Percentiles rank a stretch among this genome's conserved stretches.
These are phyloP conservation scores for Amanita brunnescens DNA, from an alignment of 768 basidiomycete species.

Conservation along the genomic window DNA sequence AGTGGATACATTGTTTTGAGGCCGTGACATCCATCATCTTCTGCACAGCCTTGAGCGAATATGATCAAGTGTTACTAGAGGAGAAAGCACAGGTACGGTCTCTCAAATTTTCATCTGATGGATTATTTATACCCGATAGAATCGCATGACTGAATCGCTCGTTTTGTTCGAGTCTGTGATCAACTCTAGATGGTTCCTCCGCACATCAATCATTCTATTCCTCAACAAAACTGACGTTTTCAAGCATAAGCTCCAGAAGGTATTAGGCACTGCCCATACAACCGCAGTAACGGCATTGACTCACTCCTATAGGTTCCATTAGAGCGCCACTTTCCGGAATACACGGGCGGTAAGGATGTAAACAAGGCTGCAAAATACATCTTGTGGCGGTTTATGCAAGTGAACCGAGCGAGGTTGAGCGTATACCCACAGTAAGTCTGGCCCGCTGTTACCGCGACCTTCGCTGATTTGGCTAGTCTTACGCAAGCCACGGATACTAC, in stretches of 20 bases:
- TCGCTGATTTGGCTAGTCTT: slow-evolving; percentile 34
- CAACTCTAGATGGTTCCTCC: slow-evolving; percentile 89
- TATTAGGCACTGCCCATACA: slow-evolving; percentile 17
- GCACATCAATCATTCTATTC: slow-evolving; percentile 87
- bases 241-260: slow-evolving; percentile 73
- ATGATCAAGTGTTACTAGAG: slow-evolving; percentile 65
- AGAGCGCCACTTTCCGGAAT: slow-evolving; percentile 80
- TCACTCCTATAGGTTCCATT: slow-evolving; percentile 47
- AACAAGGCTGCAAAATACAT: slow-evolving; percentile 95
- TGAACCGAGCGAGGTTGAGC: slow-evolving; percentile 73
- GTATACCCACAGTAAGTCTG: slow-evolving; percentile 82
- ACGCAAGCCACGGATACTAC: slow-evolving; percentile 87
- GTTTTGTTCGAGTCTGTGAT: slow-evolving; percentile 88
- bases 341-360: slow-evolving; percentile 81
- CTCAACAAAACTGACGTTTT: slow-evolving; percentile 94
- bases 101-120: neutral
- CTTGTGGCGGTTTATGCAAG: slow-evolving; percentile 91
- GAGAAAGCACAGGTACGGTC: slow-evolving; percentile 51
- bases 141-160: slow-evolving; percentile 89
- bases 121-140: slow-evolving; percentile 30
- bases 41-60: slow-evolving; percentile 64
- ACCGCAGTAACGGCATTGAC: neutral
- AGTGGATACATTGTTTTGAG: slow-evolving; percentile 59
- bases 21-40: slow-evolving; percentile 64
- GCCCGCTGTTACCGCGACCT: neutral